Evolutionary conservation across 129 eudicot species (phyloP).

Genomic region (Pulicaria dysenterica): DNA sequence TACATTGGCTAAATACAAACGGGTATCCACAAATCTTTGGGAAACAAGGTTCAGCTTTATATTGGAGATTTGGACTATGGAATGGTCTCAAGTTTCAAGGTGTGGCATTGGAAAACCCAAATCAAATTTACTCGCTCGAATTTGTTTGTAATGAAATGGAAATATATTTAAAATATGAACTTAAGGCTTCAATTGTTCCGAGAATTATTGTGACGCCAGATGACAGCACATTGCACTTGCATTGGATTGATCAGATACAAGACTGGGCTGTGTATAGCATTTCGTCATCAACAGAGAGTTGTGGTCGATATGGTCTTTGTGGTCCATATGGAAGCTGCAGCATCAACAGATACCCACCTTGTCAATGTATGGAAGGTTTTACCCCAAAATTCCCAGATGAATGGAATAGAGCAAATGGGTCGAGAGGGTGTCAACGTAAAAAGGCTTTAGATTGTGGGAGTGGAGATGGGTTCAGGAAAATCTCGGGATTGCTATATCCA

Average conservation of each 20-base stretch:
- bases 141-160: constrained; percentile 27
- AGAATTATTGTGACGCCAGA: constrained; percentile 7
- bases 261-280: constrained; percentile 22
- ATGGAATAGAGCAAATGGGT: constrained; percentile 35
- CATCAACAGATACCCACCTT: constrained; percentile 5
- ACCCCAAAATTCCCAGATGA: constrained; percentile 13
- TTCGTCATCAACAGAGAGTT: constrained; percentile 8
- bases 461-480: constrained; percentile 27
- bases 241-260: constrained; percentile 20
- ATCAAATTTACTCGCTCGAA: background rate
- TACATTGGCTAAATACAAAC: background rate
- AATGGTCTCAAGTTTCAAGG: constrained; percentile 33
- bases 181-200: background rate
- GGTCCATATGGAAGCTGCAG: constrained; percentile 42
- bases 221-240: constrained; percentile 14
- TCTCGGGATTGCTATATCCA: constrained; percentile 32
- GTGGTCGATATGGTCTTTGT: constrained; percentile 39
- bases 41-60: constrained; percentile 18
- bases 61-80: constrained; percentile 26
- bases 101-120: background rate
- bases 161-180: constrained; percentile 20
- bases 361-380: constrained; percentile 38
- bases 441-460: constrained; percentile 25
- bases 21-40: constrained; percentile 41
- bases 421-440: constrained; percentile 38